These are phyloP conservation scores for Lecanicillium sp. DNA, from an alignment of 2,329 filamentous ascomycete genomes.

Conservation along the genomic window DNA sequence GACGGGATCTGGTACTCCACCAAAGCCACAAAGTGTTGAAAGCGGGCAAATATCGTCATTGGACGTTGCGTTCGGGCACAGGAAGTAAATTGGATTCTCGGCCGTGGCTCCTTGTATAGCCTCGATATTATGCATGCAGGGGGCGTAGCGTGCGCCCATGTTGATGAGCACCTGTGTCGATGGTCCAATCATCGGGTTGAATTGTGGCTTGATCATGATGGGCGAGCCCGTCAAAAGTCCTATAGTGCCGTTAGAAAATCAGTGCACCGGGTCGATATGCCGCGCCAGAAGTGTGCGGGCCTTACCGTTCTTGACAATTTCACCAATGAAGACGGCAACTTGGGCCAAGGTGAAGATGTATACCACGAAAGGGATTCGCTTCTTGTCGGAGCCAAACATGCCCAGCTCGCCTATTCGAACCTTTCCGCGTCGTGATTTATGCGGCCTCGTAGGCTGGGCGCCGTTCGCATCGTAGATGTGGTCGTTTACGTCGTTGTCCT, in stretches of 20 bases:
- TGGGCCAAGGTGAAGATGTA: conserved; percentile 74
- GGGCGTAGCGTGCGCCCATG: conserved; percentile 87
- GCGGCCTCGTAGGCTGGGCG: conserved; percentile 15
- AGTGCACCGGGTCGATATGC: neutral
- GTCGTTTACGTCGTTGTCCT: conserved; percentile 40
- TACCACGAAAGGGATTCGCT: conserved; percentile 68
- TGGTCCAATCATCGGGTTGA: conserved; percentile 97
- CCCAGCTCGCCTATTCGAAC: conserved; percentile 51
- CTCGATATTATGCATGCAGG: conserved; percentile 85
- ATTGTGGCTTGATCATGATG: conserved; percentile 71
- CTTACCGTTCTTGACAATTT: conserved; percentile 78
- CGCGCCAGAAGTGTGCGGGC: neutral
- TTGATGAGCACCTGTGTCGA: conserved; percentile 88
- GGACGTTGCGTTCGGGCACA: conserved; percentile 74
- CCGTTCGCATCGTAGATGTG: conserved; percentile 52
- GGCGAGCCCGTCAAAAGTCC: conserved; percentile 69
- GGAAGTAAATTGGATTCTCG: conserved; percentile 48
- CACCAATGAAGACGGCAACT: conserved; percentile 77
- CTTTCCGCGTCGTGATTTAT: conserved; percentile 34
- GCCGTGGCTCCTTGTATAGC: conserved; percentile 48
- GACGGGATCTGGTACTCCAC: conserved; percentile 59
- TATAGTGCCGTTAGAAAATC: conserved; percentile 23
- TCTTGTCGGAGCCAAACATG: conserved; percentile 49
- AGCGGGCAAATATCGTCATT: conserved; percentile 59
- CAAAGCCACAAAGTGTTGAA: conserved; percentile 76